Evolutionary conservation across 331 rosid species (phyloP).

Genomic region (Malus hybrid): DNA sequence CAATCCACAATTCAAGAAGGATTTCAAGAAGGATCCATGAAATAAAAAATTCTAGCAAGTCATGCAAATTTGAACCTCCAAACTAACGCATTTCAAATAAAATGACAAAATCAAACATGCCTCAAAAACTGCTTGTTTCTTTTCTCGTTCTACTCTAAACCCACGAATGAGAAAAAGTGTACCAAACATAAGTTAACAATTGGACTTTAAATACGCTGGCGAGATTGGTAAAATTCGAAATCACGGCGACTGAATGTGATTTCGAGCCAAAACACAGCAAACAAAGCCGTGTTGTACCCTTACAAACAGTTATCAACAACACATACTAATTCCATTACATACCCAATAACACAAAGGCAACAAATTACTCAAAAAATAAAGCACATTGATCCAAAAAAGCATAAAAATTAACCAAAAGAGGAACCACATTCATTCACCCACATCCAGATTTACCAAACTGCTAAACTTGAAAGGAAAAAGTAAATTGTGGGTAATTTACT

Average conservation of each 20-base stretch:
- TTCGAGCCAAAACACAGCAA: background rate
- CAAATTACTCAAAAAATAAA: background rate
- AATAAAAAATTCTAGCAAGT: slow-evolving; percentile 1
- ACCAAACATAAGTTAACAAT: too few species aligned
- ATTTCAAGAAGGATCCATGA: slow-evolving; percentile 1
- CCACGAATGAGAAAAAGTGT: too few species aligned
- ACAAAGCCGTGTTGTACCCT: background rate
- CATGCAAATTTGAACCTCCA: background rate
- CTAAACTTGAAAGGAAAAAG: background rate
- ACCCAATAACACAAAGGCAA: background rate
- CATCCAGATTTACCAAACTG: background rate
- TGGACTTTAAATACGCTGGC: background rate
- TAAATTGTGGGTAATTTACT: background rate
- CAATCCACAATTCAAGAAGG: slow-evolving; percentile 9
- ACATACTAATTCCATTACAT: background rate
- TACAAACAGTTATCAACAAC: background rate
- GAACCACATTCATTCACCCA: background rate
- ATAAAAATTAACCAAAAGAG: background rate
- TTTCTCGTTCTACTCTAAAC: background rate
- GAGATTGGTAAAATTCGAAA: background rate
- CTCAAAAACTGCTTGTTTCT: background rate
- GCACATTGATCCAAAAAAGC: background rate
- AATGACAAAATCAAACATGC: slow-evolving; percentile 4
- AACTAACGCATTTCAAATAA: background rate
- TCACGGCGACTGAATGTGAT: background rate